Evolutionary conservation across 345 rosid species (phyloP), one percentile per base, ranked within the genome.

Genomic region (Excoecaria agallocha): DNA sequence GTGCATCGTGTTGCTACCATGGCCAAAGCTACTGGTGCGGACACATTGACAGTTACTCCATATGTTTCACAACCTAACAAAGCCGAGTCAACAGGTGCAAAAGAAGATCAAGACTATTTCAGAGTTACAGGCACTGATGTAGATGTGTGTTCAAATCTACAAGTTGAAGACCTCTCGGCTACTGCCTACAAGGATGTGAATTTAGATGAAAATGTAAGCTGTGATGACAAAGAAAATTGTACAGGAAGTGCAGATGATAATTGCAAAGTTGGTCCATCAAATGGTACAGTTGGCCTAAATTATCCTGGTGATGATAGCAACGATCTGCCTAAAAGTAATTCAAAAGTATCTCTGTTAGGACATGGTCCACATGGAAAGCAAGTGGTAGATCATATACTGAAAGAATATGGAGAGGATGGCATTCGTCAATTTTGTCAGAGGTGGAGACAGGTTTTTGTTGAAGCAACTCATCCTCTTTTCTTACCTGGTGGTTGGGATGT

Each of bases 331-430:
- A 86, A 73, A 70, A 88, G 77, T 62, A 87, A 88, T 77, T 82
- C 90, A 59, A 92, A 89, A 60, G 78, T 89, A 51, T 94, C 98
- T 24, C 76, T 94, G 50, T 78, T 95, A 77, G 99, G 99, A 77
- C 99, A 93, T 85, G 99, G 99, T 70, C 98, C 97, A 1, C 97
- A 93, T 62, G 99, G 99, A 65, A 87, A 90, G 78, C 93, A 87
- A 81, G 93, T 91, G 68, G 98, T 95, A 9, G 92, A 90, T 80
- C 81, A 80, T 77, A 71, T 95, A 46, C 69, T 95, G 59, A 81
- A 60, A 70, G 86, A 89, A 79, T 69, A 75, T 50, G 97, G 96
- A 56, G 99, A 93, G 52, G 90, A 85, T 37, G 99, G 99, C 25
- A 79, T 93, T 72, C 56, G 77, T 3, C 80, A 90, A 51, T 93